Percentiles rank a stretch among this genome's conserved stretches.
Conservation (phyloP, 106 monocot genomes). For the Amphibolis antarctica region DNA sequence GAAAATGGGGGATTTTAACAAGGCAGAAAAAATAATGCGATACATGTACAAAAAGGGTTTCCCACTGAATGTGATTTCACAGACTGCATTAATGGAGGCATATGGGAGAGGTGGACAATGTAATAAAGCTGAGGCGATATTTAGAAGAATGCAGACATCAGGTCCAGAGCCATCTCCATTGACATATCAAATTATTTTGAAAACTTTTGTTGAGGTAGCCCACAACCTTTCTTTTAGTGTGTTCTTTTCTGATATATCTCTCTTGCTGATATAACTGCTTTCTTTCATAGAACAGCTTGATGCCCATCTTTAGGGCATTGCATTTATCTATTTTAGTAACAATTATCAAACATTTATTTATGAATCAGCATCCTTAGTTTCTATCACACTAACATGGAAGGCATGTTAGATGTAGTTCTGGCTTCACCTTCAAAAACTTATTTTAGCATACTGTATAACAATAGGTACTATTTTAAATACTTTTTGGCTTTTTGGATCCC, state of each 20-base stretch:
- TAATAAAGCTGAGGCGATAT: constrained; percentile 69
- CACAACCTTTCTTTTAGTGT: not conserved
- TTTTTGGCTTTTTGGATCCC: no score
- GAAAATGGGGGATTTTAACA: constrained; percentile 64
- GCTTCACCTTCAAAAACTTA: no score
- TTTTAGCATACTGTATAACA: no score
- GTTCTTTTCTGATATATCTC: not conserved
- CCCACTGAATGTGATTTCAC: constrained; percentile 74
- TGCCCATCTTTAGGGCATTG: no score
- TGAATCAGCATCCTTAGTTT: no score
- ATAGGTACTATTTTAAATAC: no score
- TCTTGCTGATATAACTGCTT: no score
- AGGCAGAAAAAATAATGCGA: constrained; percentile 63
- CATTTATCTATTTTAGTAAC: no score
- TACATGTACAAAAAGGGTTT: constrained; percentile 85
- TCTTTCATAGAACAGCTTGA: no score
- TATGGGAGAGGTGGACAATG: constrained; percentile 73
- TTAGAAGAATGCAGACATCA: constrained; percentile 68
- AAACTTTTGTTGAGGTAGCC: constrained; percentile 74
- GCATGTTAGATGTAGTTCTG: no score
- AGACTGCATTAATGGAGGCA: constrained; percentile 91
- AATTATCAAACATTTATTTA: no score
- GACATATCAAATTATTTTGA: constrained; percentile 90
- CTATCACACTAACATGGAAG: no score
- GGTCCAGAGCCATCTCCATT: constrained; percentile 88